Base-by-base conservation (phyloP, 805 yeast genomes). In the Starmerella geochares region DNA sequence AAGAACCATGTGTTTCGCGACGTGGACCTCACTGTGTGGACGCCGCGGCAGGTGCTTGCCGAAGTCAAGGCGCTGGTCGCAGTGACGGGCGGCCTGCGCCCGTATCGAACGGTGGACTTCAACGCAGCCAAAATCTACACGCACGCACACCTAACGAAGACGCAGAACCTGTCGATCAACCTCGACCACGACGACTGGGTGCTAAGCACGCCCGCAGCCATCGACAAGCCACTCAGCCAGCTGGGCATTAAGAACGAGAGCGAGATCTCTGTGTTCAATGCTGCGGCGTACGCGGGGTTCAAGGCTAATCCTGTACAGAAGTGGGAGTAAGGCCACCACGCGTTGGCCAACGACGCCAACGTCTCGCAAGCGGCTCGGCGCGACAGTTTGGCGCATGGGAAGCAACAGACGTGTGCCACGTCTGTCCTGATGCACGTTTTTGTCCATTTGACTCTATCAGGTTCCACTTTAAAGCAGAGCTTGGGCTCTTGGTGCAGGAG, bases 121-220 rank as follows among this genome's bases (percentile, higher is more conserved):
- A 84, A 90, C 62, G 72, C 88, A 0, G 64, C 90, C 50, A 92
- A 92, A 65, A 74, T 92, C 6, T 92, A 92, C 67, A 83, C 95
- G 25, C 87, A 86, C 62, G 97, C 98, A 0, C 97, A 90, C 65
- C 92, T 94, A 11, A 77, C 95, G 27, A 92, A 92, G 67, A 85
- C 96, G 2, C 83, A 87, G 78, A 87, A 92, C 62, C 72, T 92
- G 57, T 92, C 87, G 42, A 83, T 92, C 54, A 92, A 92, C 64
- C 76, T 92, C 64, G 95, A 86, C 24, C 80, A 88, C 60, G 85
- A 80, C 5, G 81, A 79, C 50, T 83, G 94, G 87, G 69, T 84
- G 4, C 63, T 84, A 47, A 64, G 59, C 32, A 25, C 9, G 4
- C 47, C 51, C 3, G 47, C 16, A 8, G 70, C 71, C 51, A 63